These are phyloP conservation scores for Ogataea nonfermentans DNA, from an alignment of 805 yeast species.

Conservation along the genomic window DNA sequence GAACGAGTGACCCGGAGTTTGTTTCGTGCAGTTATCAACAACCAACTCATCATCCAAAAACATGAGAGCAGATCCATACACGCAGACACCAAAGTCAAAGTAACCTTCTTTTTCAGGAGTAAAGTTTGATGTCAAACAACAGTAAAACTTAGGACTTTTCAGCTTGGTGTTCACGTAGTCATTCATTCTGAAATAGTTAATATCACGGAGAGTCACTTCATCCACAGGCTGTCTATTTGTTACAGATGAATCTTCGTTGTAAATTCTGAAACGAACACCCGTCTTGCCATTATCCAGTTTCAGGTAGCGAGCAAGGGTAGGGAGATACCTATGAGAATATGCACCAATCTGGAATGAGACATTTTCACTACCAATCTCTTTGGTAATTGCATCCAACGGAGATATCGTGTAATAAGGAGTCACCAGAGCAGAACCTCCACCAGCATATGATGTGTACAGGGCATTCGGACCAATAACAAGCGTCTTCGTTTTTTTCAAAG, in stretches of 20 bases:
- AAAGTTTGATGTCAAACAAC: conserved; percentile 43
- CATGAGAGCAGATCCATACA: conserved; percentile 54
- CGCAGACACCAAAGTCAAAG: conserved; percentile 52
- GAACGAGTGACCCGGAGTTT: conserved; percentile 48
- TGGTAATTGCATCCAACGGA: conserved; percentile 45
- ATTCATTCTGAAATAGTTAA: conserved; percentile 13
- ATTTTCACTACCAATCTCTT: conserved; percentile 29
- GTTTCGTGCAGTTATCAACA: conserved; percentile 55
- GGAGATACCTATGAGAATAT: conserved; percentile 35
- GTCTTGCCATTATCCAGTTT: conserved; percentile 15
- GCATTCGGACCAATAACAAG: conserved; percentile 49
- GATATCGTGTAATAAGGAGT: conserved; percentile 46
- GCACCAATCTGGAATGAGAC: conserved; percentile 31
- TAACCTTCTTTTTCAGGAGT: conserved; percentile 47
- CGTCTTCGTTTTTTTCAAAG: conserved; percentile 43
- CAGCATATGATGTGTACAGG: conserved; percentile 38
- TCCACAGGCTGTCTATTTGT: conserved; percentile 19
- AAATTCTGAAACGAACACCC: conserved; percentile 29
- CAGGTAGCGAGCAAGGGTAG: conserved; percentile 31
- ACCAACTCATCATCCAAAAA: conserved; percentile 51
- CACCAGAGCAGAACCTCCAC: conserved; percentile 60
- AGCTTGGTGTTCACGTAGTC: conserved; percentile 8
- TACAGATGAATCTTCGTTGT: conserved; percentile 22
- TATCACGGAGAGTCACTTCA: conserved; percentile 9
- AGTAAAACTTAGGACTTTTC: conserved; percentile 40